Evolutionary conservation across 768 basidiomycete genomes (phyloP).

Genomic region (Chalciporus pseudorubinellus): DNA sequence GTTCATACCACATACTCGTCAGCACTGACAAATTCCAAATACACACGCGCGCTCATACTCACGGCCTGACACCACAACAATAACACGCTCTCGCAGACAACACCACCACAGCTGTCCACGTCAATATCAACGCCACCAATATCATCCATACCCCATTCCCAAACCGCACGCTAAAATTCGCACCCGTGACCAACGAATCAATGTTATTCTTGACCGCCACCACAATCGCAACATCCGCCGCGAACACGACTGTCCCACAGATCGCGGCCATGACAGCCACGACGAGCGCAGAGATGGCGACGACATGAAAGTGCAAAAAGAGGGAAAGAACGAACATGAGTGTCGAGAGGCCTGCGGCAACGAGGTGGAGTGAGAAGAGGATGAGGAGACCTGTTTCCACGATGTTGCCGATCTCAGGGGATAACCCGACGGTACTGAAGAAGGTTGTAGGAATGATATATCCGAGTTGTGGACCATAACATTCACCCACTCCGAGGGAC

Average conservation of each 20-base stretch:
- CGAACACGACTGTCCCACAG: constrained; percentile 53
- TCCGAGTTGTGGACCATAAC: constrained; percentile 64
- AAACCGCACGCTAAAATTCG: constrained; percentile 47
- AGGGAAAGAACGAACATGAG: constrained; percentile 50
- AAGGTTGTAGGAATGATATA: constrained; percentile 58
- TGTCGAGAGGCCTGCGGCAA: constrained; percentile 59
- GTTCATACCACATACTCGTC: constrained; percentile 1
- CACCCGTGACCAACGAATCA: constrained; percentile 32
- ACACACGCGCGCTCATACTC: background rate
- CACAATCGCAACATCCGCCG: constrained; percentile 61
- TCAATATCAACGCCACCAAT: constrained; percentile 49
- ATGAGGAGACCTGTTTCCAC: constrained; percentile 50
- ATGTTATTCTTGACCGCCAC: constrained; percentile 49
- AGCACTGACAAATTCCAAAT: background rate
- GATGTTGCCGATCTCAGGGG: constrained; percentile 40
- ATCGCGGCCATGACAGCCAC: constrained; percentile 56
- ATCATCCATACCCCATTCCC: constrained; percentile 78
- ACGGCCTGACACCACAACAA: constrained; percentile 63
- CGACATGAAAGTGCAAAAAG: constrained; percentile 54
- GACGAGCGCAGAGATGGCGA: constrained; percentile 59
- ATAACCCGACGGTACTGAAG: constrained; percentile 42
- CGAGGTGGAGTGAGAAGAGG: constrained; percentile 68
- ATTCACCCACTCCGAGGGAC: constrained; percentile 34
- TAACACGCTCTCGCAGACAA: constrained; percentile 63
- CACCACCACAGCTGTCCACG: constrained; percentile 61